Evolutionary conservation across 306 rosid genomes (phyloP), one percentile per base, ranked within the genome.

Genomic region (Fragaria nilgerrensis): DNA sequence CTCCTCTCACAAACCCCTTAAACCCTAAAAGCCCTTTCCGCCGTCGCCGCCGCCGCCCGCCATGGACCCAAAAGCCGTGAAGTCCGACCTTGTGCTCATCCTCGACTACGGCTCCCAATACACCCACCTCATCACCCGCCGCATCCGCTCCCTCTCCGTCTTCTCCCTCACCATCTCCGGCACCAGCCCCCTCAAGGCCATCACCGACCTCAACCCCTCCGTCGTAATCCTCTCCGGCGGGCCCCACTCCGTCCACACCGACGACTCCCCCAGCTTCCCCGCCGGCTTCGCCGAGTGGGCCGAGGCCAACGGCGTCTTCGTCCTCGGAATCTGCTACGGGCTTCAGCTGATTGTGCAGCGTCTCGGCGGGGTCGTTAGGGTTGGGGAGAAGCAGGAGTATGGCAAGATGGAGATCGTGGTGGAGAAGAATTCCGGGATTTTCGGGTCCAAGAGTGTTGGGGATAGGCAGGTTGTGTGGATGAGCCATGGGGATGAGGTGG

Each of bases 401-500:
- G 99, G 99, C 27, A 88, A 89, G 61, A 95, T 95, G 99, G 96
- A 95, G 73, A 90, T 95, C 19, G 73, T 10, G 74, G 97, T 90
- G 43, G 85, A 85, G 59, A 63, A 56, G 14, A 64, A 74, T 7
- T 75, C 83, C 4, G 94, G 87, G 9, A 80, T 95, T 14, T 95
- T 77, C 14, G 87, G 85, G 29, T 12, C 75, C 13, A 83, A 81
- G 34, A 67, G 52, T 10, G 83, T 89, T 1, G 97, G 97, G 32
- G 84, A 78, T 23, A 81, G 63, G 39, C 87, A 90, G 84, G 79
- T 72, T 9, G 99, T 95, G 43, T 95, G 99, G 97, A 92, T 95
- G 99, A 95, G 99, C 82, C 99, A 95, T 58, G 97, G 99, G 6
- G 97, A 95, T 32, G 99, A 95, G 84, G 97, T 85, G 17, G 90